These are phyloP conservation scores for Penicillium brevicompactum DNA, from an alignment of 2,329 filamentous ascomycete genomes.

Conservation along the genomic window DNA sequence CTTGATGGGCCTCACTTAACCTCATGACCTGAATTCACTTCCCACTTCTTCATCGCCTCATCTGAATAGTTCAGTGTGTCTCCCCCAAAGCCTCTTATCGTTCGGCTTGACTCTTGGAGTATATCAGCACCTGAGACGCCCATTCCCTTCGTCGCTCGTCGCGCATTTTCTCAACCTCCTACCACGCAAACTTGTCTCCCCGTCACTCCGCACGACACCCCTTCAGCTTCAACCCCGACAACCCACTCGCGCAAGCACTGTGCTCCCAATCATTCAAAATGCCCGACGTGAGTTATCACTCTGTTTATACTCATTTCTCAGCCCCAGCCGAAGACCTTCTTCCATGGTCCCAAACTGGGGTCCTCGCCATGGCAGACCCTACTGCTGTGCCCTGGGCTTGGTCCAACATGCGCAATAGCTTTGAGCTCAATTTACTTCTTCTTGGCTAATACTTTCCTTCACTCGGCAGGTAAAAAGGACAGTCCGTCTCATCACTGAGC, in stretches of 20 bases:
- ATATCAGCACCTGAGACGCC: background rate
- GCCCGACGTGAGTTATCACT: constrained; percentile 36
- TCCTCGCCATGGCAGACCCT: background rate
- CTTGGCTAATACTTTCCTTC: constrained; percentile 19
- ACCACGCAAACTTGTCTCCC: constrained; percentile 11
- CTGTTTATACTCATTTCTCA: background rate
- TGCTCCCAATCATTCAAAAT: constrained; percentile 22
- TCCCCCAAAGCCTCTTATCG: background rate
- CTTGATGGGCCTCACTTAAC: too few relatives aligned
- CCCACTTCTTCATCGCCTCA: too few relatives aligned
- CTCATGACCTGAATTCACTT: too few relatives aligned
- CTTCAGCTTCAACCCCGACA: background rate
- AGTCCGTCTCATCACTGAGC: constrained; percentile 91
- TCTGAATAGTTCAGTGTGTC: too few relatives aligned
- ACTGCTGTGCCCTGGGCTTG: background rate
- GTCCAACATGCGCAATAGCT: background rate
- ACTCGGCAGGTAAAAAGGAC: constrained; percentile 70
- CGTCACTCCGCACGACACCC: constrained; percentile 8
- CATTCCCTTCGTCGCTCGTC: background rate
- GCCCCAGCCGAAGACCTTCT: background rate
- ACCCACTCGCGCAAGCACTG: background rate
- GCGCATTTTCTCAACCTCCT: background rate
- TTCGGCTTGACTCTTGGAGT: background rate
- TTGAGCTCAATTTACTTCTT: background rate
- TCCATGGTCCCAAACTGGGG: background rate